Evolutionary conservation across 2,329 filamentous ascomycete genomes (phyloP).

Genomic region (Pseudocercospora musae): DNA sequence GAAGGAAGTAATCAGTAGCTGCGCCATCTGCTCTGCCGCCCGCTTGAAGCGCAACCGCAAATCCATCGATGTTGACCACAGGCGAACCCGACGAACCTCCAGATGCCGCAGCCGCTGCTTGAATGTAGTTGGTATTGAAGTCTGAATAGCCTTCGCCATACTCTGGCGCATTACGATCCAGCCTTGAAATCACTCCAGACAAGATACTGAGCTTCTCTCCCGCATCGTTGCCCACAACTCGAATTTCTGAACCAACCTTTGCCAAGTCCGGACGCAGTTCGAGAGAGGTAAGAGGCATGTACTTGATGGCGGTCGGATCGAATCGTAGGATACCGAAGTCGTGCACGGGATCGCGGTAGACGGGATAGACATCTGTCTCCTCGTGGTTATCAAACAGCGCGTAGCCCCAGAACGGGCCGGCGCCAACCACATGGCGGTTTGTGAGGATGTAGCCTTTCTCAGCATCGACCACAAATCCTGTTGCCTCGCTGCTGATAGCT

Average conservation of each 20-base stretch:
- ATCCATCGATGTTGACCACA: conserved; percentile 91
- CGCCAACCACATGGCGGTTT: conserved; percentile 78
- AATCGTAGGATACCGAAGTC: conserved; percentile 97
- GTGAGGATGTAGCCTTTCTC: conserved; percentile 69
- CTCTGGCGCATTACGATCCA: conserved; percentile 95
- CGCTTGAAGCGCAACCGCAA: conserved; percentile 87
- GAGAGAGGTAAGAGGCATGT: conserved; percentile 84
- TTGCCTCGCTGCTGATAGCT: conserved; percentile 90
- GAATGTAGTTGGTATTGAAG: conserved; percentile 95
- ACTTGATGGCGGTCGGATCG: conserved; percentile 92
- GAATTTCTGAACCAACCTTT: conserved; percentile 84
- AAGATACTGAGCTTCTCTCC: conserved; percentile 98
- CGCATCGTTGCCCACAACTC: conserved; percentile 97
- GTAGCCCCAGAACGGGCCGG: conserved; percentile 96
- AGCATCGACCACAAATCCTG: conserved; percentile 95
- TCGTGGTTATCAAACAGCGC: conserved; percentile 99
- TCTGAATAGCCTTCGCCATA: conserved; percentile 98
- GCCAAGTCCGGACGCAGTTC: conserved; percentile 81
- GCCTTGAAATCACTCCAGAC: conserved; percentile 91
- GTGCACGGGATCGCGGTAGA: conserved; percentile 97
- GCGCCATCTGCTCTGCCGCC: conserved; percentile 91
- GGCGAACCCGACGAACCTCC: conserved; percentile 98
- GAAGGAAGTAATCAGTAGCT: conserved; percentile 95
- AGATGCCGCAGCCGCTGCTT: conserved; percentile 93
- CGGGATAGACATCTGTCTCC: conserved; percentile 87